Evolutionary conservation across 306 rosid genomes (phyloP), one percentile per base, ranked within the genome.

Genomic region (Quercus wislizeni): DNA sequence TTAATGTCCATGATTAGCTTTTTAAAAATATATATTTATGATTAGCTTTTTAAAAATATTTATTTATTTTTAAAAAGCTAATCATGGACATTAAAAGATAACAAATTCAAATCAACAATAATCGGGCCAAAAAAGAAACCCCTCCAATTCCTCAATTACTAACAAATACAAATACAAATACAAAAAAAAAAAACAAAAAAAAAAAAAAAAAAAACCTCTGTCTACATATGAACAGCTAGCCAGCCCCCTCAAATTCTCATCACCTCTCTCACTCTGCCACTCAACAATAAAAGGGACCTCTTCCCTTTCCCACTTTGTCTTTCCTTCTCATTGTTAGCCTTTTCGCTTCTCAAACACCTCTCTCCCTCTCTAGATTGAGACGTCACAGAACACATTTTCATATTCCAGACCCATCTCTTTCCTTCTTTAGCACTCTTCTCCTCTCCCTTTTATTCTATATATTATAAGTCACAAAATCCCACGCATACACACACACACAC

Each of bases 161-260:
- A 41, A 3, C 30, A 38, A 41, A 7, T 7, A 38, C 12, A 14
- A 9, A 19, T 15, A 21, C 57, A 28, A 28, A 28, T 2, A 28
- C 3, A 28, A 2, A 28, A 0, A 52, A 0, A 5, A 52, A 35
- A 28, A 0, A 52, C 0, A 5, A 52, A 35, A 35, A 23, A 5
- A 2, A 6, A 21, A 55, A 19, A 3, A 19, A 8, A 46, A 15
- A 35, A 58, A 11, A 58, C 46, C 83, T 25, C 41, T 80, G 90
- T 84, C 82, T 14, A 77, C 83, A 74, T 74, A 81, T 77, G 90
- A 84, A 88, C 89, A 88, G 88, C 92, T 83, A 88, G 80, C 79
- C 11, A 8, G 11, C 46, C 2, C 46, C 78, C 79, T 72, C 82
- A 41, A 49, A 3, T 49, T 13, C 4, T 3, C 54, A 49, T 62